Evolutionary conservation across 768 basidiomycete genomes (phyloP), one percentile per base, ranked within the genome.

Genomic region (Pleurotus tuoliensis): DNA sequence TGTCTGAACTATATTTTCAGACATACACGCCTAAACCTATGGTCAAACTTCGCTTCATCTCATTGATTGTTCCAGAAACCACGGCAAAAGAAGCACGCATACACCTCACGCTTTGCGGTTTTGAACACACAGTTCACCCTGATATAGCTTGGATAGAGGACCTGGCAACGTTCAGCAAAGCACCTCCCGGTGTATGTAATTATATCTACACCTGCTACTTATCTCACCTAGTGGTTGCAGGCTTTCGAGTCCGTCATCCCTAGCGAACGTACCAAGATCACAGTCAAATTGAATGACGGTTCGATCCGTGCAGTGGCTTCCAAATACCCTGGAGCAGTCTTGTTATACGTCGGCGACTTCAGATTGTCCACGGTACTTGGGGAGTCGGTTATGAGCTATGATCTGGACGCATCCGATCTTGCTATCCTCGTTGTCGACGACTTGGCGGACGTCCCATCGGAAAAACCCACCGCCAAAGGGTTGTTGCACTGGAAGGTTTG

Each of bases 171-270:
- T 95, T 94, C 64, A 73, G 76, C 15, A 92, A 92, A 67, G 83
- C 93, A 24, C 97, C 97, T 3, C 89, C 92, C 46, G 94, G 91
- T 18, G 96, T 94, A 70, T 59, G 89, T 78, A n/a, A 8, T 51
- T 30, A 24, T 34, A 8, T 34, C 4, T 34, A 34, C 11, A 11
- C 30, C 11, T 2, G 30, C 30, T 34, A 8, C 8, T 11, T 11
- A 34, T 11, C 30, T 34, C 30, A 34, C 30, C 30, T 34, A 34
- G 30, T 11, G 30, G 8, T 34, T 5, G 30, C 48, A 77, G 94
- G 88, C 90, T 0, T 99, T 99, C 65, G 95, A 95, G 68, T 81
- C 92, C 20, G 94, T 97, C 11, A 83, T 94, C 13, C 97, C 97
- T 1, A 93, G 80, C 55, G 97, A 98, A 67, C 73, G 88, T 43